These are phyloP conservation scores for Peronospora belbahrii DNA, from an alignment of 352 stramenopile species.

Conservation along the genomic window DNA sequence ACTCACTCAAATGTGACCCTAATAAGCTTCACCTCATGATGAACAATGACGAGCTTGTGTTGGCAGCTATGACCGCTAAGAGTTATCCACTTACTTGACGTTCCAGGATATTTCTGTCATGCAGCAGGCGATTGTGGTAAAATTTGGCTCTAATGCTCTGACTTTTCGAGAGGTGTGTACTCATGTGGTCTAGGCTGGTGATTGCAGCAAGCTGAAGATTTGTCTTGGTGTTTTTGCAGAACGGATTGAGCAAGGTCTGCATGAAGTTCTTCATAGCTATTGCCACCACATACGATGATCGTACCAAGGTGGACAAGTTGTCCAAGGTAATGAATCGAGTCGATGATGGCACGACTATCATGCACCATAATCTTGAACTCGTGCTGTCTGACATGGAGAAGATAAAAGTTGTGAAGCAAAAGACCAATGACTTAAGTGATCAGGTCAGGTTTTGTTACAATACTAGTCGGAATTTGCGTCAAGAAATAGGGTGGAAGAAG, in stretches of 20 bases:
- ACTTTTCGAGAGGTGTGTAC: slow-evolving; percentile 62
- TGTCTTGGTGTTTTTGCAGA: slow-evolving; percentile 25
- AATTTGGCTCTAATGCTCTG: slow-evolving; percentile 64
- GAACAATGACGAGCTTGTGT: slow-evolving; percentile 84
- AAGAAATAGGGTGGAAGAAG: slow-evolving; percentile 86
- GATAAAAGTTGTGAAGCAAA: slow-evolving; percentile 84
- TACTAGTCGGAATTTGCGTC: slow-evolving; percentile 67
- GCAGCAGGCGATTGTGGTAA: slow-evolving; percentile 70
- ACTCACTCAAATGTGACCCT: slow-evolving; percentile 80
- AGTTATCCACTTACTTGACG: background rate
- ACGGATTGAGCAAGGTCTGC: slow-evolving; percentile 73
- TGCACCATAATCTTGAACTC: slow-evolving; percentile 86
- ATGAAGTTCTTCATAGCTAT: slow-evolving; percentile 53
- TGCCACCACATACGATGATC: slow-evolving; percentile 70
- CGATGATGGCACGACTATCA: slow-evolving; percentile 72
- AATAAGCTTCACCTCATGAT: slow-evolving; percentile 88
- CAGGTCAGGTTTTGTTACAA: slow-evolving; percentile 84
- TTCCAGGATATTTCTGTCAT: slow-evolving; percentile 49
- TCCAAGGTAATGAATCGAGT: slow-evolving; percentile 80
- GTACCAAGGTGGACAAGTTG: slow-evolving; percentile 83
- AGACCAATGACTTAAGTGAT: slow-evolving; percentile 82
- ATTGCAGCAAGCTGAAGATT: background rate
- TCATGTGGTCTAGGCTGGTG: background rate
- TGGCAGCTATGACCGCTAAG: slow-evolving; percentile 56
- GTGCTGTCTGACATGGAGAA: slow-evolving; percentile 84